These are phyloP conservation scores for Fusarium xylarioides DNA, from an alignment of 2,329 filamentous ascomycete genomes.

Conservation along the genomic window DNA sequence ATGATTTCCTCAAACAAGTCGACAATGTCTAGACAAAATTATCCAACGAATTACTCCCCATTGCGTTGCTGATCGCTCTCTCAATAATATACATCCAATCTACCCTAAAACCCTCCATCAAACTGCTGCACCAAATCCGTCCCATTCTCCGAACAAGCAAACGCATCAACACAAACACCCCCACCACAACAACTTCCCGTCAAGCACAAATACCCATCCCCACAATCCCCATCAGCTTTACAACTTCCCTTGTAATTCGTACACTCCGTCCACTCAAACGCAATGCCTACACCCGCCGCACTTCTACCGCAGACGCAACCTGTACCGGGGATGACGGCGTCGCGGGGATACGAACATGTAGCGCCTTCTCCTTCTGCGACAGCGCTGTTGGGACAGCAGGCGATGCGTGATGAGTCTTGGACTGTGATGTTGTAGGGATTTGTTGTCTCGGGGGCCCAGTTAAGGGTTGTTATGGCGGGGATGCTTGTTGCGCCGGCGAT, in stretches of 20 bases:
- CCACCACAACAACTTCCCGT: conserved; percentile 49
- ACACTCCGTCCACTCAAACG: conserved; percentile 49
- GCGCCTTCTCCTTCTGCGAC: conserved; percentile 34
- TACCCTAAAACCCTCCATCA: not conserved
- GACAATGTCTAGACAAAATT: not conserved
- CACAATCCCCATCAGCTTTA: conserved; percentile 35
- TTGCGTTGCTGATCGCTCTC: not conserved
- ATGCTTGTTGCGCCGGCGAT: conserved; percentile 44
- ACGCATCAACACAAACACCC: conserved; percentile 50
- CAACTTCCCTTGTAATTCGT: conserved; percentile 47
- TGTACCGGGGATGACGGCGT: conserved; percentile 43
- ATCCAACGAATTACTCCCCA: not conserved
- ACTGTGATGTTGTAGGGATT: conserved; percentile 46
- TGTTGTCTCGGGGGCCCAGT: conserved; percentile 42
- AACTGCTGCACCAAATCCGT: conserved; percentile 42
- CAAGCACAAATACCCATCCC: conserved; percentile 44
- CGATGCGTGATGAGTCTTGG: conserved; percentile 46
- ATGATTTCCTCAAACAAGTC: rapidly evolving
- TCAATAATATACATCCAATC: not conserved
- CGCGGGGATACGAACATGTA: conserved; percentile 45
- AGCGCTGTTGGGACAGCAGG: conserved; percentile 47
- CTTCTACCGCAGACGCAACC: conserved; percentile 50
- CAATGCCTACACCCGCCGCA: conserved; percentile 37
- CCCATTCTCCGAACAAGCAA: conserved; percentile 48
- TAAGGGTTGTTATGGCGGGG: conserved; percentile 43